phyloP scores from a whole-genome alignment of 2,329 filamentous ascomycete genomes.

The Juglanconis juglandina region DNA sequence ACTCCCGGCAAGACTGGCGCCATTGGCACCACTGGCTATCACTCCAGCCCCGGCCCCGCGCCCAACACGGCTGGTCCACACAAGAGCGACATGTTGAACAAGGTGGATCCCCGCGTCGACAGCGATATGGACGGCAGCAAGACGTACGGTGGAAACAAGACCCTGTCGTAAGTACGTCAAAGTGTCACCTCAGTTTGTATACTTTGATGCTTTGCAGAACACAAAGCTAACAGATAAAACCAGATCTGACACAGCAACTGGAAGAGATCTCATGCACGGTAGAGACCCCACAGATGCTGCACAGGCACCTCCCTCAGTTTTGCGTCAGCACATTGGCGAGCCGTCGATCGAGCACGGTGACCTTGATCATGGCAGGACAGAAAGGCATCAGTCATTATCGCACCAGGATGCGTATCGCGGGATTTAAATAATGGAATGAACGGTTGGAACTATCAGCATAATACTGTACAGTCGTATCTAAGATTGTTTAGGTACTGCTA shows the following conservation, averaged over 20 bases:
- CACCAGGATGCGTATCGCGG: conserved; percentile 48
- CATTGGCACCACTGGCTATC: conserved; percentile 18
- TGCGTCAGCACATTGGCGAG: conserved; percentile 45
- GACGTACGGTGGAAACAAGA: conserved; percentile 54
- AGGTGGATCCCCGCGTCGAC: conserved; percentile 54
- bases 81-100: conserved; percentile 51
- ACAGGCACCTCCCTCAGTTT: conserved; percentile 54
- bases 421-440: conserved; percentile 30
- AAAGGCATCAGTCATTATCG: conserved; percentile 43
- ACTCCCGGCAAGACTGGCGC: conserved; percentile 7
- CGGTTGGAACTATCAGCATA: too few relatives aligned
- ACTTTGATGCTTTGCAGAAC: too few relatives aligned
- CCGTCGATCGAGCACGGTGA: conserved; percentile 45
- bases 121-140: conserved; percentile 52
- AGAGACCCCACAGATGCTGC: conserved; percentile 53
- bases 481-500: too few relatives aligned
- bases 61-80: conserved; percentile 49
- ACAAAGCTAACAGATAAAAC: too few relatives aligned
- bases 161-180: conserved; percentile 40
- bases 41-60: conserved; percentile 32
- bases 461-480: too few relatives aligned
- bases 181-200: not conserved
- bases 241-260: not conserved
- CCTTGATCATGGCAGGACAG: conserved; percentile 37
- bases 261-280: conserved; percentile 6